Evolutionary conservation across 192 early-diverging fungal species (phyloP).

Genomic region (Backusella luteola): DNA sequence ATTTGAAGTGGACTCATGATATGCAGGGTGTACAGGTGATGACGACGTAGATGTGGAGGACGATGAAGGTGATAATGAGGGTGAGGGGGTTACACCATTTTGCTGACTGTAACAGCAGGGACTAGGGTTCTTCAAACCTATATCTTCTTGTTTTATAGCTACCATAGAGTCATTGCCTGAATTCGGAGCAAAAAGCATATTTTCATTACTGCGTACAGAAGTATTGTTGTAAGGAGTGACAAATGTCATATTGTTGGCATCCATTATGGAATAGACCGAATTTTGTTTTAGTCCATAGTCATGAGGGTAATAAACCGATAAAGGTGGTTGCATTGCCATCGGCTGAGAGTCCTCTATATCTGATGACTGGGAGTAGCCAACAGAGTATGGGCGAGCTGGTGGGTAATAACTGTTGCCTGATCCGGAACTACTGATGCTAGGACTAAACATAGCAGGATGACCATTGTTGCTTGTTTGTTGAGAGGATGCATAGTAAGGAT

Average conservation of each 20-base stretch:
- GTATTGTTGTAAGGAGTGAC: not conserved
- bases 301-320: slow-evolving; percentile 16
- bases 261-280: not conserved
- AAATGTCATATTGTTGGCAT: slow-evolving; percentile 10
- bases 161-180: not conserved
- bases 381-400: not conserved
- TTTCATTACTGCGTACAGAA: slow-evolving; percentile 4
- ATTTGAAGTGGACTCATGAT: slow-evolving; percentile 6
- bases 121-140: not conserved
- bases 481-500: slow-evolving; percentile 7
- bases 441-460: slow-evolving; percentile 2
- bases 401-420: not conserved
- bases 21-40: slow-evolving; percentile 16
- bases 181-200: not conserved
- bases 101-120: not conserved
- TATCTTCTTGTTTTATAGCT: not conserved
- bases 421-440: not conserved
- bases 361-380: slow-evolving; percentile 5
- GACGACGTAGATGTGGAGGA: slow-evolving; percentile 12
- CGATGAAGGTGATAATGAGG: slow-evolving; percentile 15
- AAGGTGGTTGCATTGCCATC: slow-evolving; percentile 10
- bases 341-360: slow-evolving; percentile 12
- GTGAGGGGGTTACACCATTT: not conserved
- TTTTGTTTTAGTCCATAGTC: slow-evolving; percentile 19
- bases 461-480: not conserved